A percentile compares a stretch with the other conserved stretches of the same genome.
phyloP scores from a whole-genome alignment of 1,284 basidiomycete species.

The Ceratobasidium papillatum region DNA sequence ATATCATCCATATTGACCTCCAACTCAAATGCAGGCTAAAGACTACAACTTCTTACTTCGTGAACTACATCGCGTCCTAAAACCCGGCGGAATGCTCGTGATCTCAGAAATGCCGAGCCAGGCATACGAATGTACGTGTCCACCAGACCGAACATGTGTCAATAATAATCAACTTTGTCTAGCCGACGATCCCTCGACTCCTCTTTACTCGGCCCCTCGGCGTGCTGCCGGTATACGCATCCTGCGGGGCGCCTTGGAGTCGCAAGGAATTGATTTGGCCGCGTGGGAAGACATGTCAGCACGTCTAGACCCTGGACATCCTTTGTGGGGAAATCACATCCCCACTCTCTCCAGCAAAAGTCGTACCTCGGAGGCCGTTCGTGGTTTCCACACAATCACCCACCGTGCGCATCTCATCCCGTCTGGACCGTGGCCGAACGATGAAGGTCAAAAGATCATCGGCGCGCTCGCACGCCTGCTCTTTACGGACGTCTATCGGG shows the following conservation, averaged over 20 bases:
- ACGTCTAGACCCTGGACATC: neutral
- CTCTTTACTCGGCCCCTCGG: neutral
- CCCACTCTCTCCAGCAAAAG: neutral
- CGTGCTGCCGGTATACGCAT: neutral
- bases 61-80: no score
- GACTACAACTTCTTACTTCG: no score
- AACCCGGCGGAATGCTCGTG: no score
- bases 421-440: neutral
- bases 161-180: no score
- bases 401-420: neutral
- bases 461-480: neutral
- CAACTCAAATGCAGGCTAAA: no score
- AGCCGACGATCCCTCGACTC: neutral
- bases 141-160: no score
- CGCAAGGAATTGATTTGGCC: neutral
- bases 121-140: no score
- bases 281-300: neutral
- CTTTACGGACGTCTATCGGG: neutral
- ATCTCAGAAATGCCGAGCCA: no score
- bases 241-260: neutral
- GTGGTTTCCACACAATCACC: constrained; percentile 9
- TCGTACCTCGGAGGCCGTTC: neutral
- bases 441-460: neutral
- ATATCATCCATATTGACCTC: neutral
- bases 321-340: neutral